Conservation (phyloP, 805 yeast species). For the Scheffersomyces lignosus region DNA sequence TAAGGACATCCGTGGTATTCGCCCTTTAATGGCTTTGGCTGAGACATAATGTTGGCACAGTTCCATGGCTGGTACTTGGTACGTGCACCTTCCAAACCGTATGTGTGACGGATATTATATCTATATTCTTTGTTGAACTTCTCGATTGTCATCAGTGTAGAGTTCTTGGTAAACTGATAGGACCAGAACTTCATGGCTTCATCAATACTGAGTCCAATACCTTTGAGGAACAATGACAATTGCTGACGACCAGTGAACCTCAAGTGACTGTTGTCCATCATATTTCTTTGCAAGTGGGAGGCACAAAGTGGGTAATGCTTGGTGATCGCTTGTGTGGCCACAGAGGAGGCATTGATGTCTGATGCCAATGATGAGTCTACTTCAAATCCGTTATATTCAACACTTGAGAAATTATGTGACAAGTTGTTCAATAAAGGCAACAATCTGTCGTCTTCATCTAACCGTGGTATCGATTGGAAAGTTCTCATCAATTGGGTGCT, state of each 20-base stretch:
- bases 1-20: conserved; percentile 95
- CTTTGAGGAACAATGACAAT: conserved; percentile 79
- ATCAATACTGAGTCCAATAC: conserved; percentile 82
- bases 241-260: conserved; percentile 85
- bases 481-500: conserved; percentile 58
- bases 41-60: conserved; percentile 72
- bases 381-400: conserved; percentile 50
- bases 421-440: conserved; percentile 81
- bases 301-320: conserved; percentile 85
- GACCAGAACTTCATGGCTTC: conserved; percentile 90
- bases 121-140: conserved; percentile 84
- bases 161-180: conserved; percentile 59
- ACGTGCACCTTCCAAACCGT: conserved; percentile 90
- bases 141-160: conserved; percentile 57
- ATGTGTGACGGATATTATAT: conserved; percentile 84
- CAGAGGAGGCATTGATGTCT: conserved; percentile 59
- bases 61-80: conserved; percentile 84
- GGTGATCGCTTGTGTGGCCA: conserved; percentile 53
- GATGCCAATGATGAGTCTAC: conserved; percentile 26
- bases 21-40: conserved; percentile 64
- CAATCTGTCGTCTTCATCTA: conserved; percentile 90
- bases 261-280: conserved; percentile 66
- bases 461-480: conserved; percentile 73
- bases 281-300: conserved; percentile 60
- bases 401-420: conserved; percentile 49